phyloP scores from a whole-genome alignment of 2,329 filamentous ascomycete genomes.

The Pyrenophora seminiperda region DNA sequence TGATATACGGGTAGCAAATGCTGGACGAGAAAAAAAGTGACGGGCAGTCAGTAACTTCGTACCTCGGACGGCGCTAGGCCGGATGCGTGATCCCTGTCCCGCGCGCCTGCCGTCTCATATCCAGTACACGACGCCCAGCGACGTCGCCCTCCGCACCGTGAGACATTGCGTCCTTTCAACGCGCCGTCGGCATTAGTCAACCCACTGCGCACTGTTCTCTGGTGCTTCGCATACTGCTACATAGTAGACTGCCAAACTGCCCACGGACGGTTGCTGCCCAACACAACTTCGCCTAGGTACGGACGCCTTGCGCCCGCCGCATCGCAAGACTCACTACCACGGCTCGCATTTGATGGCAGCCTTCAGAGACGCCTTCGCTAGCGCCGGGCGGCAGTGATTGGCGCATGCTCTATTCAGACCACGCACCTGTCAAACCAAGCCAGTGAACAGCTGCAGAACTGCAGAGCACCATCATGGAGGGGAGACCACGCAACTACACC shows the following conservation, averaged over 20 bases:
- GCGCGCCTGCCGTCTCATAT: slow-evolving; percentile 28
- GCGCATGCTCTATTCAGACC: background rate
- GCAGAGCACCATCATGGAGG: slow-evolving; percentile 38
- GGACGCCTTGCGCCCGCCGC: slow-evolving; percentile 13
- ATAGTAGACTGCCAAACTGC: background rate
- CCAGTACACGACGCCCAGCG: slow-evolving; percentile 24
- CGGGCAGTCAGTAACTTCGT: slow-evolving; percentile 21
- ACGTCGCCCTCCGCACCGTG: slow-evolving; percentile 24
- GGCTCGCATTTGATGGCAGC: slow-evolving; percentile 30
- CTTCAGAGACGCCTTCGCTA: slow-evolving; percentile 16
- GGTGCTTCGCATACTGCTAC: background rate
- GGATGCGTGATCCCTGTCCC: slow-evolving; percentile 15
- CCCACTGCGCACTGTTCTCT: slow-evolving; percentile 5
- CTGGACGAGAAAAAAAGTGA: slow-evolving; percentile 30
- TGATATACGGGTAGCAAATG: slow-evolving; percentile 8
- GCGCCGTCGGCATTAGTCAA: slow-evolving; percentile 10
- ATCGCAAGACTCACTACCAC: slow-evolving; percentile 19
- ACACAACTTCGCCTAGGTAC: slow-evolving; percentile 8
- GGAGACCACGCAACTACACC: slow-evolving; percentile 40
- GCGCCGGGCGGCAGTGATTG: slow-evolving; percentile 20
- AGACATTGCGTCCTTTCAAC: slow-evolving; percentile 13
- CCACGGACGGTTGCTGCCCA: slow-evolving; percentile 3
- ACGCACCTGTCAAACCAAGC: background rate
- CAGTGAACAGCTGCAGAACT: background rate
- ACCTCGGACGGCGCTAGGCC: slow-evolving; percentile 23